Base-by-base conservation (phyloP, 495 filamentous ascomycete genomes). In the Polyplosphaeria fusca region DNA sequence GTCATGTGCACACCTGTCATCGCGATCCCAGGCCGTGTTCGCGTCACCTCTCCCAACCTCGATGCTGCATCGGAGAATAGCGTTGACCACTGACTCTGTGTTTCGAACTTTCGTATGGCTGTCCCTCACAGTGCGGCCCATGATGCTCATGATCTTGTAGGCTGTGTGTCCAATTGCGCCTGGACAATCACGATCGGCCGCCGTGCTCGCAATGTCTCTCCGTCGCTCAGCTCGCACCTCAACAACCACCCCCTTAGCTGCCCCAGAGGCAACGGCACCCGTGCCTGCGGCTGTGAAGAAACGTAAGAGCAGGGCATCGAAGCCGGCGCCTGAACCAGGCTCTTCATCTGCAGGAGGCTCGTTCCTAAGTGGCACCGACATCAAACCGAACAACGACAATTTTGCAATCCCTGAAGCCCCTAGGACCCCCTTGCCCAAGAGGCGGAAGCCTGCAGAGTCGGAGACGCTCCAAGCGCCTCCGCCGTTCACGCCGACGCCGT, bases 211-310 rank as follows among this genome's bases (percentile, higher is more conserved):
- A 32, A 71, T 71, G 69, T 67, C 67, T 28, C 51, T 68, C 18
- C 53, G 69, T 38, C 67, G 69, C 18, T 71, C 69, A 32, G 54
- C 67, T 43, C 65, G 68, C n/a, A 42, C 60, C 22, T 57, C 54
- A 14, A 43, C 60, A 39, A 47, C 5, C 23, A 52, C n/a, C 48
- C 12, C 41, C 4, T n/a, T 47, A 3, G 5, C 20, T 30, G 40
- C 18, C 27, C 22, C 60, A 14, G 49, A 58, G 28, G 13, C 35
- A 3, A 39, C n/a, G n/a, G n/a, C n/a, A n/a, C n/a, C n/a, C n/a
- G n/a, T n/a, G n/a, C n/a, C n/a, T n/a, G n/a, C n/a, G n/a, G n/a
- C n/a, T n/a, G n/a, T n/a, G n/a, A n/a, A 55, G 28, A 65, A 61
- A 25, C 54, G 59, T 28, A 66, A 63, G 26, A 27, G 16, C 38